Evolutionary conservation across 1,139 yeast species (phyloP), one percentile per base, ranked within the genome.

Genomic region (Kazachstania sp.): DNA sequence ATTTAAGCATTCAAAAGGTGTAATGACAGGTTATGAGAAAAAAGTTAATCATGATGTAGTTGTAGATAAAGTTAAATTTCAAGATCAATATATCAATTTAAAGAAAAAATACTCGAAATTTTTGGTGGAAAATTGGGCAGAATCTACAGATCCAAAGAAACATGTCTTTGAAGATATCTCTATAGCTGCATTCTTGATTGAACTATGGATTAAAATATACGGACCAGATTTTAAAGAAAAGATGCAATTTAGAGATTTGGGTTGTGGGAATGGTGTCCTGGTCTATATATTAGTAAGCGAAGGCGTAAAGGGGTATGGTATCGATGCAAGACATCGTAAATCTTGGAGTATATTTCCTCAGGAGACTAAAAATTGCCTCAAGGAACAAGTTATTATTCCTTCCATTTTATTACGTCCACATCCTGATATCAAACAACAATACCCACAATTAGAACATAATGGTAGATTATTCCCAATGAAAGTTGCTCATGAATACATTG

Each of bases 161-260:
- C 98, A 92, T 67, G 97, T 90, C 0, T 92, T 90, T 68, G 98
- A 92, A 69, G 98, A 92, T 63, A 75, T 92, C 48, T 95, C 96
- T 1, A 90, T 92, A 55, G 97, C 97, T 0, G 95, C 97, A 0
- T 92, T 90, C 58, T 71, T 92, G 50, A 84, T 90, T n/a, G 95
- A 86, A 63, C 73, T 86, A 37, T 90, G 97, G 97, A 69, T 69
- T 7, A 70, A 74, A 41, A 77, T 78, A 49, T 85, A 82, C 54
- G 64, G 66, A 5, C 49, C 51, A 6, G 61, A 68, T 35, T 66
- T 66, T 37, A 70, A 71, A 32, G 60, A 68, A 2, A 69, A 69
- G 15, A 79, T 86, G 61, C 81, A 83, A 54, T 90, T 90, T 61
- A 75, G 94, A 51, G 98, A 92, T 64, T 66, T 90, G 48, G 98